Evolutionary conservation across 2,329 filamentous ascomycete species (phyloP), one percentile per base, ranked within the genome.

Genomic region (Scytalidium sp.): DNA sequence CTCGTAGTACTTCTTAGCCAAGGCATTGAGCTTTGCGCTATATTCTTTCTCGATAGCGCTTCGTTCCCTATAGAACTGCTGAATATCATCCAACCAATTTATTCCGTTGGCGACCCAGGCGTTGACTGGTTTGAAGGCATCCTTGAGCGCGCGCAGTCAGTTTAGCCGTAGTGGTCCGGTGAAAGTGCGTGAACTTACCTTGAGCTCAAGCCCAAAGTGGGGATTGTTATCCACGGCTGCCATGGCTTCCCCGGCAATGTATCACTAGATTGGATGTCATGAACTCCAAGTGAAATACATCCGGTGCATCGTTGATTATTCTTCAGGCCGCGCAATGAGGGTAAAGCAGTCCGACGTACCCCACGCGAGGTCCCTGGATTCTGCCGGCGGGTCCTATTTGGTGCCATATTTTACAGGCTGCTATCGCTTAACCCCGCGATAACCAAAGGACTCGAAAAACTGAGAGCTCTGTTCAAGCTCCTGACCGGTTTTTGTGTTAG

Each of bases 21-120:
- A 76, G 2, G 84, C 84, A 60, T 83, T 88, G 56, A 99, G 83
- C 71, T 93, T 97, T 56, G 87, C 80, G 62, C 90, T 88, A 69
- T 99, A 97, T 68, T 99, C 95, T 73, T 96, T 97, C 73, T 99
- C 94, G 67, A 99, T 96, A 29, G 76, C 84, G 65, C 90, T 90
- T 50, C 95, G 84, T 71, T 99, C 94, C 56, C 94, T 89, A 76
- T 97, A 99, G 75, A 97, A 99, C 65, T 90, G 85, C 69, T 99
- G 90, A 56, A 99, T 89, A 63, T 99, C 94, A 63, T 97, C 93
- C 52, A 99, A 84, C 93, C 93, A 99, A 58, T 82, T 77, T 67
- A 99, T 96, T 56, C 93, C 91, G 68, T 89, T 85, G 56, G 84
- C 79, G 50, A 95, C 89, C 94, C 94, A 99, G 62, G 80, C 83